Percentiles rank a stretch among this genome's conserved stretches.
These are phyloP conservation scores for Suillus decipiens DNA, from an alignment of 768 basidiomycete species.

Conservation along the genomic window DNA sequence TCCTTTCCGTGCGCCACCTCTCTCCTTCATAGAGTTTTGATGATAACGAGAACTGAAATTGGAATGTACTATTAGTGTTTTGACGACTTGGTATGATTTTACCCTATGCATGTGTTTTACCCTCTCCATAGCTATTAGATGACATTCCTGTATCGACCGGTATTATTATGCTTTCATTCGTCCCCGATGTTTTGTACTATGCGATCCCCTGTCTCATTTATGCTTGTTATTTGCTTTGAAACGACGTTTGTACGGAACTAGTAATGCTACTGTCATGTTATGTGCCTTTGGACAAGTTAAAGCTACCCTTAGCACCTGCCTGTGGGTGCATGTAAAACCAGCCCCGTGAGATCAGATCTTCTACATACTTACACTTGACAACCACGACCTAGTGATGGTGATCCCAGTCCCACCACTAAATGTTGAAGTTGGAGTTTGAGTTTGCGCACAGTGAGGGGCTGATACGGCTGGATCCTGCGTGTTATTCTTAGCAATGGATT, in stretches of 20 bases:
- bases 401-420: neutral
- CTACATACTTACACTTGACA: neutral
- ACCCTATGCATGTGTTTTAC: constrained; percentile 1
- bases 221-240: neutral
- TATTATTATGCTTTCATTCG: neutral
- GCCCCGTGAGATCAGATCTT: neutral
- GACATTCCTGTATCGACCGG: neutral
- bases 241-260: constrained; percentile 1
- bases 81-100: neutral
- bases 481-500: neutral
- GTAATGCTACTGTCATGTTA: neutral
- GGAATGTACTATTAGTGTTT: neutral
- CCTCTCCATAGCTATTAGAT: no score
- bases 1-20: neutral
- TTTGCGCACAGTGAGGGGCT: neutral
- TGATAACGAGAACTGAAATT: neutral
- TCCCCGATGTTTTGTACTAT: neutral
- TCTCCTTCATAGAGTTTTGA: neutral
- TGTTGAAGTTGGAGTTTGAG: neutral
- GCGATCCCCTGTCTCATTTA: neutral
- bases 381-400: neutral
- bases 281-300: neutral
- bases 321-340: neutral
- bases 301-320: neutral
- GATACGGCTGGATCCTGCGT: neutral